Conservation (phyloP, 2,329 filamentous ascomycete genomes). For the Plectosphaerella sp. region DNA sequence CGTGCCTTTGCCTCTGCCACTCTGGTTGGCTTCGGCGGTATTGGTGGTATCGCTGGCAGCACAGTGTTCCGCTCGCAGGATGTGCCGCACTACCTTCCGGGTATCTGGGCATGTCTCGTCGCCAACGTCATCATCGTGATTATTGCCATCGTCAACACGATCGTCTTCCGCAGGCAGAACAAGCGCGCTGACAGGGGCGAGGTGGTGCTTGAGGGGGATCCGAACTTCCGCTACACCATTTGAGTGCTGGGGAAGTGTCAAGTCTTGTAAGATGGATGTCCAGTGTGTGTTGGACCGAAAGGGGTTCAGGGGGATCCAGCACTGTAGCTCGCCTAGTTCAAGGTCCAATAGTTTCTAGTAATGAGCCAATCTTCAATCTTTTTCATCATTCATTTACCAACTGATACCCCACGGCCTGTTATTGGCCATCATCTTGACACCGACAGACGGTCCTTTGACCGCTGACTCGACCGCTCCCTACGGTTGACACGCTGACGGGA, state of each 20-base stretch:
- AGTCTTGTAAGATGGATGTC: no score
- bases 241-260: not conserved
- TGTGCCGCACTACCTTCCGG: conserved; percentile 5
- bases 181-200: conserved; percentile 3
- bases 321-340: no score
- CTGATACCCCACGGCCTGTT: no score
- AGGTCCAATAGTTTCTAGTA: no score
- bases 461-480: no score
- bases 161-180: conserved; percentile 7
- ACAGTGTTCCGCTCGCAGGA: conserved; percentile 11
- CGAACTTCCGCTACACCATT: not conserved
- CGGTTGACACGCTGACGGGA: no score
- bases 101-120: conserved; percentile 6
- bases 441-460: no score
- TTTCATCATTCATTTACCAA: no score
- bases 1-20: conserved; percentile 9
- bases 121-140: conserved; percentile 3
- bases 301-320: no score
- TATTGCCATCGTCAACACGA: not conserved
- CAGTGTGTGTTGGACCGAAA: no score
- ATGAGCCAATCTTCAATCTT: no score
- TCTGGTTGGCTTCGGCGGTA: conserved; percentile 9
- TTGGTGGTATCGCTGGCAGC: conserved; percentile 10
- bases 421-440: no score
- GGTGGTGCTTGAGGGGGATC: conserved; percentile 4